Evolutionary conservation across 1,284 basidiomycete species (phyloP), one percentile per base, ranked within the genome.

Genomic region (Garcileccinum viscosum): DNA sequence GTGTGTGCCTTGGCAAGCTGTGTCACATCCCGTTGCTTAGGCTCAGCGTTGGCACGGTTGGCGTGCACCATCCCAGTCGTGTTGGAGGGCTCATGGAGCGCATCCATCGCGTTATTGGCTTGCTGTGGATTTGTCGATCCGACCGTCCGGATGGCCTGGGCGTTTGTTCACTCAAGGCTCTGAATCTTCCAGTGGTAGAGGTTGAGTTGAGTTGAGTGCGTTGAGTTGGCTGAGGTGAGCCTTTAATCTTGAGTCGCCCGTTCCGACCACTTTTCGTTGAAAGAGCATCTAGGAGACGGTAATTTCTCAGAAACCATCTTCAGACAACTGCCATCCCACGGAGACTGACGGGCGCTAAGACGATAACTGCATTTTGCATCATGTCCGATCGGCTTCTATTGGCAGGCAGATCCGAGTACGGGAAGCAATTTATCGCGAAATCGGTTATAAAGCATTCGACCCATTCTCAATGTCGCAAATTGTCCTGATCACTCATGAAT

Each of bases 101-200:
- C 27, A 38, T 15, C 17, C 15, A 61, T 22, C 27, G 14, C 32
- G 32, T 32, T 9, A 59, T 40, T 73, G 73, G 73, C 73, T 64
- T 72, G 71, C 71, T 72, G 71, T 73, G 22, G 24, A 15, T 1
- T 17, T 22, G 14, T 9, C 9, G 15, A 50, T 19, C 19, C 30
- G 53, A 42, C 37, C 11, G n/a, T 70, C 37, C 37, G 50, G 8
- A 27, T 47, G 44, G 44, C 44, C 1, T 50, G 24, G 44, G 44
- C 14, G 44, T 47, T n/a, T 4, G n/a, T 17, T 5, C 47, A 14
- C 1, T 50, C 50, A 27, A 53, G 27, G 40, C 6, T 27, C 14
- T 24, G 37, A 42, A 56, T n/a, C 14, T 24, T 53, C 6, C 37
- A 24, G 14, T 68, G 24, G 15, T 7, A 1, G 30, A 64, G 14